Base-by-base conservation (phyloP, 148 eudicot species). In the Chenopodium suecicum region DNA sequence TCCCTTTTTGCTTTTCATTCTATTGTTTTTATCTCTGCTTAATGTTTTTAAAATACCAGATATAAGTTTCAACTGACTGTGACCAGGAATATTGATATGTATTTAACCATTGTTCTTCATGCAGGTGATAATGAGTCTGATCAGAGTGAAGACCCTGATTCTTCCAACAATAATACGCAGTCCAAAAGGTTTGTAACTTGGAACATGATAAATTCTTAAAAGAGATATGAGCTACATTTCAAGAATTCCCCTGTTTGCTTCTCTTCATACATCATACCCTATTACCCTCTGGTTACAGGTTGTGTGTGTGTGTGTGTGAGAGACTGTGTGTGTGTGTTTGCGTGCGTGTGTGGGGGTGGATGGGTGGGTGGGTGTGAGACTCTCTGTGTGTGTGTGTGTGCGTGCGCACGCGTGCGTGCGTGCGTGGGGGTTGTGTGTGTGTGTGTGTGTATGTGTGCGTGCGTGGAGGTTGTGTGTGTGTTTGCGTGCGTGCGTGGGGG, bases 41-140 rank as follows among this genome's bases (percentile, higher is more conserved):
- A 13, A 34, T 58, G 10, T 31, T 81, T 52, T 54, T 56, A n/a
- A 16, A 47, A 31, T 50, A 66, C 34, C 9, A n/a, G 75, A 76
- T 75, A 47, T 19, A 54, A 20, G 44, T 41, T 46, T 54, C 48
- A 22, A 52, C 34, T 78, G 47, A 29, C 52, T 67, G 3, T 58
- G 73, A 54, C 13, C 60, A 46, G 67, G 50, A 23, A 22, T 29
- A 17, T n/a, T 76, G n/a, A 22, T 74, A 7, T 65, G 31, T 74
- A 46, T 77, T 80, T 46, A 16, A 78, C 19, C 63, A 73, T n/a
- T 75, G 76, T 68, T 80, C 78, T 75, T 64, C 69, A 50, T 86
- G 77, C 88, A 93, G 98, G 90, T 58, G 92, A 91, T 83, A 84
- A 90, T 87, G 95, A 86, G 60, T 78, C 86, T 82, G 92, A 90